A percentile compares a stretch with the other conserved stretches of the same genome.
Conservation (phyloP, 192 early-diverging fungal species). For the Mortierella claussenii region DNA sequence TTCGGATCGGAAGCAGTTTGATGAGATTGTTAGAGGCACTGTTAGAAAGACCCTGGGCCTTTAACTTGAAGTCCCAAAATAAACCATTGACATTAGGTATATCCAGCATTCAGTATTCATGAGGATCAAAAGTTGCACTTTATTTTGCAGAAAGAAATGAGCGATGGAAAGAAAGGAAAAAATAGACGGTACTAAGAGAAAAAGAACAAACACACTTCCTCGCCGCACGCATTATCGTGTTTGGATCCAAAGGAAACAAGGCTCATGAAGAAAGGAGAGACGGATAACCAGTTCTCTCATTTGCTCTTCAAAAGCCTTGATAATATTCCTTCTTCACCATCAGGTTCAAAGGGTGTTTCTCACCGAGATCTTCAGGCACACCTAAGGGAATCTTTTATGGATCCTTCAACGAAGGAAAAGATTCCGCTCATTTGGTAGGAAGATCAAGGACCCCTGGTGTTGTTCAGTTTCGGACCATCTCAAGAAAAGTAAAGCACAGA, state of each 20-base stretch:
- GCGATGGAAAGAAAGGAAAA: conserved; percentile 4
- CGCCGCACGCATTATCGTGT: conserved; percentile 57
- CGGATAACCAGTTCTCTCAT: background rate
- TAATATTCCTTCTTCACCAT: conserved; percentile 21
- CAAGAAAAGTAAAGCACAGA: conserved; percentile 19
- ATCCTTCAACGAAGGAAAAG: background rate
- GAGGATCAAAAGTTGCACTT: no score
- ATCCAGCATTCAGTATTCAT: background rate
- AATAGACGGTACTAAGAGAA: conserved; percentile 15
- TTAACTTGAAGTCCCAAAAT: conserved; percentile 25
- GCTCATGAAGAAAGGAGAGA: background rate
- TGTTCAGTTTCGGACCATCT: conserved; percentile 31
- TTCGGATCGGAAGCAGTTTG: conserved; percentile 83
- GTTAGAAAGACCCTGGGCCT: conserved; percentile 84
- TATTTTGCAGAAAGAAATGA: background rate
- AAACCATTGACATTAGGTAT: background rate
- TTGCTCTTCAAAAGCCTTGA: no score
- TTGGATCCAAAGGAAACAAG: conserved; percentile 8
- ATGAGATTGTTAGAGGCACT: conserved; percentile 80
- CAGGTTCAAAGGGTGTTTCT: conserved; percentile 59
- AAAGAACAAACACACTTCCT: conserved; percentile 49
- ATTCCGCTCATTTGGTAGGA: conserved; percentile 33
- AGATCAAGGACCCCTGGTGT: conserved; percentile 63
- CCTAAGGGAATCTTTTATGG: conserved; percentile 10
- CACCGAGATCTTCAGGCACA: conserved; percentile 51